A percentile compares a stretch with the other conserved stretches of the same genome.
phyloP scores from a whole-genome alignment of 169 alveolate genomes.

The Amoebophrya sp. region DNA sequence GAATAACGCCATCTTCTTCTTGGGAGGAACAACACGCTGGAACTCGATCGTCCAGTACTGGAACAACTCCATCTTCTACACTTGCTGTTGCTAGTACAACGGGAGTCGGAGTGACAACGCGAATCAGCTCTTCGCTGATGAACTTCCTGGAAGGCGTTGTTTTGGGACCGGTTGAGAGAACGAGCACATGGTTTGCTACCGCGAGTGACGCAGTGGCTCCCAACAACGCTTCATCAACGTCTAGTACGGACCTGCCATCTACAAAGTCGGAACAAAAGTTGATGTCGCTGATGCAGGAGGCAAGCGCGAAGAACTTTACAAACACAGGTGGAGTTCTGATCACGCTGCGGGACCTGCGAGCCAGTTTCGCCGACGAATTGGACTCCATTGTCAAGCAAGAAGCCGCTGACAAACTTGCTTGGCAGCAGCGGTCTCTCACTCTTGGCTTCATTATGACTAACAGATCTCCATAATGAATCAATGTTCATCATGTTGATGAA shows the following conservation, averaged over 20 bases:
- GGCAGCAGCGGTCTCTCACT: background rate
- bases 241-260: too few relatives aligned
- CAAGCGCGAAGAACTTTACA: background rate
- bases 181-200: too few relatives aligned
- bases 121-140: background rate
- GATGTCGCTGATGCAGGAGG: background rate
- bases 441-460: background rate
- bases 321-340: background rate
- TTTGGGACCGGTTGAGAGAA: background rate
- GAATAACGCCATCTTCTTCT: too few relatives aligned
- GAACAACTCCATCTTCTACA: too few relatives aligned
- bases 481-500: too few relatives aligned
- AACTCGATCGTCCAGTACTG: background rate
- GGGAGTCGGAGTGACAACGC: too few relatives aligned
- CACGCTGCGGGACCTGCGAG: background rate
- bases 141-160: background rate
- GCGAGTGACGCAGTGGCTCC: too few relatives aligned
- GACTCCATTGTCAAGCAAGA: background rate
- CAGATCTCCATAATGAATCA: too few relatives aligned
- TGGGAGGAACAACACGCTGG: too few relatives aligned
- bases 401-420: background rate
- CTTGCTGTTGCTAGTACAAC: too few relatives aligned
- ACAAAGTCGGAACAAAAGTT: background rate
- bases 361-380: background rate
- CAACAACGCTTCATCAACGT: too few relatives aligned